A percentile compares a stretch with the other conserved stretches of the same genome.
phyloP scores from a whole-genome alignment of 2,329 filamentous ascomycete species.

The Trichothecium roseum region DNA sequence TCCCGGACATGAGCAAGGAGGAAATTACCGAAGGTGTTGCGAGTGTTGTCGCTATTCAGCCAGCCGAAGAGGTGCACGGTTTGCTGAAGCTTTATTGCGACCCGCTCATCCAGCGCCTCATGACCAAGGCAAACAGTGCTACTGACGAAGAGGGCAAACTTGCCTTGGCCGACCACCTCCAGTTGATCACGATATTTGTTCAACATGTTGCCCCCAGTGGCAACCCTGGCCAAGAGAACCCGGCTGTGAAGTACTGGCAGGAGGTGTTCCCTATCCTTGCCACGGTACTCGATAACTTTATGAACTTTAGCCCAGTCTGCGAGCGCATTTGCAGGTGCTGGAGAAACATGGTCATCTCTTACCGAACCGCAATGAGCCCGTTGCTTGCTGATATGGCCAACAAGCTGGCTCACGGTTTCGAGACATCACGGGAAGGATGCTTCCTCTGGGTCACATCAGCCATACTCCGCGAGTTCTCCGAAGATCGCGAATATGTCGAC shows the following conservation, averaged over 20 bases:
- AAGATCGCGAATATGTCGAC: constrained; percentile 77
- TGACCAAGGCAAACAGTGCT: constrained; percentile 78
- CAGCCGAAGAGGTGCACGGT: constrained; percentile 66
- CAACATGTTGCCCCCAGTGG: constrained; percentile 68
- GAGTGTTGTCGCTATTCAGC: constrained; percentile 80
- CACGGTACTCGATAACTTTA: constrained; percentile 79
- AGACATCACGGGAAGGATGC: constrained; percentile 79
- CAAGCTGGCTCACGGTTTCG: constrained; percentile 78
- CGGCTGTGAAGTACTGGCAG: constrained; percentile 90
- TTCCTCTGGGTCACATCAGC: constrained; percentile 98
- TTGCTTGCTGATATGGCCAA: constrained; percentile 78
- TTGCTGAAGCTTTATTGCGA: constrained; percentile 89
- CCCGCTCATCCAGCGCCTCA: constrained; percentile 75
- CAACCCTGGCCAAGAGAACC: constrained; percentile 63
- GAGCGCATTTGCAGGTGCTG: constrained; percentile 92
- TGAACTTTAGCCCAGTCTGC: constrained; percentile 76
- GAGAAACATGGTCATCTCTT: constrained; percentile 94
- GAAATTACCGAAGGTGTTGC: constrained; percentile 95
- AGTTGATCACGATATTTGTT: constrained; percentile 84
- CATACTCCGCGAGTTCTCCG: constrained; percentile 89
- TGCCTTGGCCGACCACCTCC: constrained; percentile 80
- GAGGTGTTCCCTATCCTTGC: constrained; percentile 85
- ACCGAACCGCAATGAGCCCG: constrained; percentile 79
- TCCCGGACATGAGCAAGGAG: constrained; percentile 81
- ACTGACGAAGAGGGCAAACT: constrained; percentile 75